Percentiles rank a stretch among this genome's conserved stretches.
phyloP scores from a whole-genome alignment of 345 rosid species.

The Sisymbrium altissimum region DNA sequence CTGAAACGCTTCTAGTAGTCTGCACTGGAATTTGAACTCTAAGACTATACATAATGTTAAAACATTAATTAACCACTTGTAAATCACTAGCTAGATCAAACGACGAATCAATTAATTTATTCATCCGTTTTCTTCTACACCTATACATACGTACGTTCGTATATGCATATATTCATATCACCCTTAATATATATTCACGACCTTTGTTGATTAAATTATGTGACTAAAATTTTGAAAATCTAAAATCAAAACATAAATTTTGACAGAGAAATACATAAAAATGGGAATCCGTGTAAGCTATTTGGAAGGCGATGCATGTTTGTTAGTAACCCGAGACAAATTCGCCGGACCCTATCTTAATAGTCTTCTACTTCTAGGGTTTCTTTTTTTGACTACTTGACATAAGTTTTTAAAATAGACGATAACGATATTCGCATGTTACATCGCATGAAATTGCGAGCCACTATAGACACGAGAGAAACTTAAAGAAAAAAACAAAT shows the following conservation, averaged over 20 bases:
- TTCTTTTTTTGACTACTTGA: slow-evolving; percentile 11
- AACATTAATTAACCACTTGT: neutral
- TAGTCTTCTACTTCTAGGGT: slow-evolving; percentile 27
- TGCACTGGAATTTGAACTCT: neutral
- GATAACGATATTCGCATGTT: slow-evolving; percentile 22
- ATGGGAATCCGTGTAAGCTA: slow-evolving; percentile 21
- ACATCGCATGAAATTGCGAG: slow-evolving; percentile 24
- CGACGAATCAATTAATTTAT: neutral
- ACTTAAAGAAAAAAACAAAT: neutral
- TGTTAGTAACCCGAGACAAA: slow-evolving; percentile 35
- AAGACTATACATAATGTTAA: neutral
- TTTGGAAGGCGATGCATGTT: slow-evolving; percentile 34
- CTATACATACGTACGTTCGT: neutral
- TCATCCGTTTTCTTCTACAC: neutral
- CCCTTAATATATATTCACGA: neutral
- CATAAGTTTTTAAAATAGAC: neutral
- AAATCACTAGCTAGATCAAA: neutral
- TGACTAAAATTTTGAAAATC: neutral
- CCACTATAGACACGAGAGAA: neutral
- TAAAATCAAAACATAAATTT: neutral
- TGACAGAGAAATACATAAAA: neutral
- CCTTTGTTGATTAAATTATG: neutral
- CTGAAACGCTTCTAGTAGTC: neutral
- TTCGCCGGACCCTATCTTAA: slow-evolving; percentile 33
- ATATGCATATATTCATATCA: neutral